A percentile compares a stretch with the other conserved stretches of the same genome.
phyloP scores from a whole-genome alignment of 2,329 filamentous ascomycete genomes.

The Mycosphaerella arachidis region DNA sequence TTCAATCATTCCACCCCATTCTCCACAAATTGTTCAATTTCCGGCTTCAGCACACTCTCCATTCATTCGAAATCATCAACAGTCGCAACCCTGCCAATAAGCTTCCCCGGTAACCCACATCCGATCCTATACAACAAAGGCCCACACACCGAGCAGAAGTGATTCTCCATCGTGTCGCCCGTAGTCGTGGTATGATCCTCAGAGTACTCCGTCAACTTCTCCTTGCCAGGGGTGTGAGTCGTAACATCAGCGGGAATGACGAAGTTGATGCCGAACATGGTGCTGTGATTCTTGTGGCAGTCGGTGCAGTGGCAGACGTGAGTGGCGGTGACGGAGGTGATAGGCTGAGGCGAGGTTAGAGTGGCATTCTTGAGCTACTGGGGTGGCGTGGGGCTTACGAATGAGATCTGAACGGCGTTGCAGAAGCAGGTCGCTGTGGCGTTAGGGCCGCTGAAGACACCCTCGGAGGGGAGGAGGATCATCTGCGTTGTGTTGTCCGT shows the following conservation, averaged over 20 bases:
- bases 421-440: too few relatives aligned
- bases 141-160: slow-evolving; percentile 58
- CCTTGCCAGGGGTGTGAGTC: slow-evolving; percentile 48
- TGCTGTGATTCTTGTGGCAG: background rate
- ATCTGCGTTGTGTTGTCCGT: too few relatives aligned
- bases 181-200: slow-evolving; percentile 46
- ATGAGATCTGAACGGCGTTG: too few relatives aligned
- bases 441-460: too few relatives aligned
- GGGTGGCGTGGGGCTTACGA: too few relatives aligned
- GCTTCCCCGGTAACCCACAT: slow-evolving; percentile 40
- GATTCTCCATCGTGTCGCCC: slow-evolving; percentile 54
- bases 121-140: slow-evolving; percentile 56
- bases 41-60: slow-evolving; percentile 53
- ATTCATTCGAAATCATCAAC: slow-evolving; percentile 57
- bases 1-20: slow-evolving; percentile 38
- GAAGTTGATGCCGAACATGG: slow-evolving; percentile 58
- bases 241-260: slow-evolving; percentile 44
- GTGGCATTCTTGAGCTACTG: too few relatives aligned
- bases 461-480: too few relatives aligned
- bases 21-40: slow-evolving; percentile 49
- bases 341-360: too few relatives aligned
- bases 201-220: slow-evolving; percentile 45
- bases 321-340: slow-evolving; percentile 23
- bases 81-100: slow-evolving; percentile 53
- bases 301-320: slow-evolving; percentile 11